Evolutionary conservation across 2,329 filamentous ascomycete genomes (phyloP).

Genomic region (Ophiostoma montium): DNA sequence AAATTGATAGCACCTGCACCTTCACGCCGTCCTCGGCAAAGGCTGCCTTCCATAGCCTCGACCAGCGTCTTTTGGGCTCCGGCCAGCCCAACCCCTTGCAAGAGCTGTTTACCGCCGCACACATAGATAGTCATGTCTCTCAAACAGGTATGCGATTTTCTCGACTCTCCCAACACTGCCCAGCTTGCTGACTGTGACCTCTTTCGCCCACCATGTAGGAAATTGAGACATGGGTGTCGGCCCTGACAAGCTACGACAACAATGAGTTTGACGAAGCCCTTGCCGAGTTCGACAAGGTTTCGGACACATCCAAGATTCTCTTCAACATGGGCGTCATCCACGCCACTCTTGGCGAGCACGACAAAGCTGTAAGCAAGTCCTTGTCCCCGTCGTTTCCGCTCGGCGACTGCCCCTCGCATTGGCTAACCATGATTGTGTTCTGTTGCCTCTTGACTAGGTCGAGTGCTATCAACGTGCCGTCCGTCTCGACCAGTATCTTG

Average conservation of each 20-base stretch:
- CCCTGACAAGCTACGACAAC: slow-evolving; percentile 84
- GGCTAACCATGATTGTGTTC: slow-evolving; percentile 1
- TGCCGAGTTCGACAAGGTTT: slow-evolving; percentile 68
- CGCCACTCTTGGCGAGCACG: slow-evolving; percentile 89
- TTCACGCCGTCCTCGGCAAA: too few species aligned
- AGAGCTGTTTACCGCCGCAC: too few species aligned
- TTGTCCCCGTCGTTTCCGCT: too few species aligned
- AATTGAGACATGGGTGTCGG: slow-evolving; percentile 97
- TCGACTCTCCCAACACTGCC: not conserved
- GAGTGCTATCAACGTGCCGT: slow-evolving; percentile 90
- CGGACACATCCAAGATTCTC: slow-evolving; percentile 93
- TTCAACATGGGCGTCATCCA: slow-evolving; percentile 99
- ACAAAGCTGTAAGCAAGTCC: slow-evolving; percentile 62
- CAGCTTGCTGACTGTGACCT: not conserved
- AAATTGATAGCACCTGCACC: too few species aligned
- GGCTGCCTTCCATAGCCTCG: too few species aligned
- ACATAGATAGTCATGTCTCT: slow-evolving; percentile 23
- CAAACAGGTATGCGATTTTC: slow-evolving; percentile 22
- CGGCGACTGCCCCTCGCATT: too few species aligned
- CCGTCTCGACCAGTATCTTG: slow-evolving; percentile 82
- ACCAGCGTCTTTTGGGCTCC: too few species aligned
- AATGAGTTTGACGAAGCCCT: slow-evolving; percentile 92
- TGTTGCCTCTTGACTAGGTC: slow-evolving; percentile 41
- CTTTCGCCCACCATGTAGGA: slow-evolving; percentile 43
- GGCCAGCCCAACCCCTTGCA: too few species aligned